Conservation (phyloP, 1,284 basidiomycete genomes). For the Rhodotorula mucilaginosa region DNA sequence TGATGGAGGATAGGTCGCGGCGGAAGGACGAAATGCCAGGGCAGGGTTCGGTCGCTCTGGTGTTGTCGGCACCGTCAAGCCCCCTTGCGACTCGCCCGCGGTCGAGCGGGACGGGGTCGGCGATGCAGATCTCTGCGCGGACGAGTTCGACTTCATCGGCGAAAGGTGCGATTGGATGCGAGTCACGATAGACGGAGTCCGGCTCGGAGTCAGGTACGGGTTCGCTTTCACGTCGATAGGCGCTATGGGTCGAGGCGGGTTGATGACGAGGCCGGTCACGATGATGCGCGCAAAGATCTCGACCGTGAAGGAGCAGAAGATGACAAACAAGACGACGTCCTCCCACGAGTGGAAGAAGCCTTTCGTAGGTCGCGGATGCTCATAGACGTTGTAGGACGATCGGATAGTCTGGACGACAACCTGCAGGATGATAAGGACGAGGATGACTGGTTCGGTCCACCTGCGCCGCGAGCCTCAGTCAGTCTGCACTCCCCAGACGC, state of each 20-base stretch:
- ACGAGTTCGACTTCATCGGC: slow-evolving; percentile 3
- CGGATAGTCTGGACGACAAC: slow-evolving; percentile 81
- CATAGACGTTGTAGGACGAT: slow-evolving; percentile 58
- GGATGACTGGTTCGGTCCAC: slow-evolving; percentile 81
- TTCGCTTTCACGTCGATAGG: not conserved
- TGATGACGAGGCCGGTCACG: slow-evolving; percentile 85
- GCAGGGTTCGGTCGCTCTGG: not conserved
- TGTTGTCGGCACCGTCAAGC: too few species aligned
- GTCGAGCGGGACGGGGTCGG: slow-evolving; percentile 1
- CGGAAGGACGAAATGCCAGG: not conserved
- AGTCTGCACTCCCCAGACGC: not conserved
- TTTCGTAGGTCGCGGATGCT: slow-evolving; percentile 48
- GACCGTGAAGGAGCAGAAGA: slow-evolving; percentile 83
- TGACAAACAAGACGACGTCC: slow-evolving; percentile 74
- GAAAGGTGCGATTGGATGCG: slow-evolving; percentile 19
- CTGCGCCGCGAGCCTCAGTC: slow-evolving; percentile 50
- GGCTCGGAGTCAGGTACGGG: slow-evolving; percentile 6
- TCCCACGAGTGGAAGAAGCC: slow-evolving; percentile 88
- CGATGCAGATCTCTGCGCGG: not conserved
- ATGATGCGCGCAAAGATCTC: slow-evolving; percentile 86
- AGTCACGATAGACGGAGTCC: slow-evolving; percentile 18
- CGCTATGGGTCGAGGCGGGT: slow-evolving; percentile 61
- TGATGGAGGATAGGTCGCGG: slow-evolving; percentile 4
- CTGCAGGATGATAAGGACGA: slow-evolving; percentile 79
- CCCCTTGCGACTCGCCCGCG: not conserved